Percentiles rank a stretch among this genome's conserved stretches.
These are phyloP conservation scores for Pseudonectria buxi DNA, from an alignment of 2,329 filamentous ascomycete genomes.

Conservation along the genomic window DNA sequence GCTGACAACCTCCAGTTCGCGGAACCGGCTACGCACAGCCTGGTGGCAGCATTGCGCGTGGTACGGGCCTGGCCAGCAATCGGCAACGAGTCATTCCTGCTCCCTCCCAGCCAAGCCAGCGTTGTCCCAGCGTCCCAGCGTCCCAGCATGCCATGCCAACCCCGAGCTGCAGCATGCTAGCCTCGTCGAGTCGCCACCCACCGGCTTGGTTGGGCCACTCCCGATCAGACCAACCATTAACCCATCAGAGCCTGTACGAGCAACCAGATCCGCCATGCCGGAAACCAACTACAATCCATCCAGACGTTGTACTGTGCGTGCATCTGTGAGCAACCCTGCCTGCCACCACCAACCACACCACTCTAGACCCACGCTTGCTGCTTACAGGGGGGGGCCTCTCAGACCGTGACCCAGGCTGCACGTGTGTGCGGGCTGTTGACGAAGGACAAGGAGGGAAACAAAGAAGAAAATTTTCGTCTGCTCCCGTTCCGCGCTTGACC, in stretches of 20 bases:
- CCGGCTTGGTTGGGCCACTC: conserved; percentile 9
- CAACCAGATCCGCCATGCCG: conserved; percentile 17
- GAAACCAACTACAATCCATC: conserved; percentile 14
- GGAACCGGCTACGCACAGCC: conserved; percentile 22
- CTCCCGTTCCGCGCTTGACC: too few species aligned
- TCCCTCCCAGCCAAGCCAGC: conserved; percentile 8
- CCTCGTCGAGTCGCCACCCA: conserved; percentile 13
- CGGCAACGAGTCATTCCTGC: conserved; percentile 13
- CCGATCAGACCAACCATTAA: conserved; percentile 16
- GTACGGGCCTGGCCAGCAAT: conserved; percentile 15
- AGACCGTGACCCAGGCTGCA: conserved; percentile 12
- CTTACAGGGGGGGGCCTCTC: conserved; percentile 12
- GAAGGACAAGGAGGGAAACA: too few species aligned
- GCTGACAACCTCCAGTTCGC: conserved; percentile 17
- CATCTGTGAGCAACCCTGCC: too few species aligned
- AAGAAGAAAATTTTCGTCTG: too few species aligned
- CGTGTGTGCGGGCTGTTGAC: not conserved
- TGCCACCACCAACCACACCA: conserved; percentile 13
- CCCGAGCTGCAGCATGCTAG: conserved; percentile 10
- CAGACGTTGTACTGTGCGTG: too few species aligned
- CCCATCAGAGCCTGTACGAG: conserved; percentile 13
- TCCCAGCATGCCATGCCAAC: conserved; percentile 4
- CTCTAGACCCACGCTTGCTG: conserved; percentile 9
- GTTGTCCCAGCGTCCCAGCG: too few species aligned
- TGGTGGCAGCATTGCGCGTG: conserved; percentile 11